A percentile compares a stretch with the other conserved stretches of the same genome.
Evolutionary conservation across 2,329 filamentous ascomycete species (phyloP).

Genomic region (Juglanconis oblonga): DNA sequence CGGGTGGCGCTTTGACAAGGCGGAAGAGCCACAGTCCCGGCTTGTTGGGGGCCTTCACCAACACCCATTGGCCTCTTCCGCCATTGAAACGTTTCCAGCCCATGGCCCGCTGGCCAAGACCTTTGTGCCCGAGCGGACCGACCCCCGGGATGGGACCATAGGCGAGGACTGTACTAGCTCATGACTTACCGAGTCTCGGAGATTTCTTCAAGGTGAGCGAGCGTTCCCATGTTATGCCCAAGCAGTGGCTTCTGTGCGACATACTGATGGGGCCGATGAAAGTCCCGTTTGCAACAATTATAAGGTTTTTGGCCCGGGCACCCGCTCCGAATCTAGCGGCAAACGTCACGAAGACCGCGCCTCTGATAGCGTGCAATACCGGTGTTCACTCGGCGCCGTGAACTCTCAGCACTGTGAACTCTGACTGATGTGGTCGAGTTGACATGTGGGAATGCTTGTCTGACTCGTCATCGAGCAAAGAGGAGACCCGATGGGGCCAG

Average conservation of each 20-base stretch:
- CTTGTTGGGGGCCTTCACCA: not conserved
- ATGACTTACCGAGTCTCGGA: not conserved
- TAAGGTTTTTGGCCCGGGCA: conserved; percentile 5
- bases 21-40: not conserved
- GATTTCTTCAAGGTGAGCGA: not conserved
- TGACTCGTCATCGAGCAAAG: not conserved
- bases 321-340: conserved; percentile 11
- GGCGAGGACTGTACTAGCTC: too few relatives aligned
- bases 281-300: conserved; percentile 4
- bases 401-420: not conserved
- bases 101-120: too few relatives aligned
- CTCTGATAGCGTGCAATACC: not conserved
- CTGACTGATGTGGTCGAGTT: not conserved
- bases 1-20: not conserved
- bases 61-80: too few relatives aligned
- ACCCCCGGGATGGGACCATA: too few relatives aligned
- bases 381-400: too few relatives aligned
- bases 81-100: too few relatives aligned
- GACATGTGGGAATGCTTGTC: not conserved
- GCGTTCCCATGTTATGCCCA: not conserved
- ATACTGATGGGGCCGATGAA: not conserved
- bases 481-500: not conserved
- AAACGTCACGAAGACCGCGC: not conserved
- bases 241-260: not conserved
- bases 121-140: too few relatives aligned